Conservation (phyloP, 1,284 basidiomycete species). For the Trichosporon sp. region DNA sequence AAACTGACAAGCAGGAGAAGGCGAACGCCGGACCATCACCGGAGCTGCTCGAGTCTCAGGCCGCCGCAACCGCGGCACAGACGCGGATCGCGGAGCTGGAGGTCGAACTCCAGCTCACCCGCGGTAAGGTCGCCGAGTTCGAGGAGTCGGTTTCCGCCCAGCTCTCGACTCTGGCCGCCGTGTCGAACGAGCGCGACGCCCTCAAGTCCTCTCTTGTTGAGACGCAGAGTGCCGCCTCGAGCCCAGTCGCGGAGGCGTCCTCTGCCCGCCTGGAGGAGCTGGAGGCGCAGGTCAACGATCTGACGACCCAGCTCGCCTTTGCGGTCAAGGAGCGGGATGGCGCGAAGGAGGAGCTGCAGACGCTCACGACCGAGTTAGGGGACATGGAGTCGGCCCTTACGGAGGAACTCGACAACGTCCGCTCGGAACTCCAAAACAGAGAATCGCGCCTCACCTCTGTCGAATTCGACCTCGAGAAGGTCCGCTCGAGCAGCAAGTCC, state of each 20-base stretch:
- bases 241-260: background rate
- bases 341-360: background rate
- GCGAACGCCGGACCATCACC: background rate
- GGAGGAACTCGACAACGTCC: conserved; percentile 17
- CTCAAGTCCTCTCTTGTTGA: background rate
- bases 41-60: conserved; percentile 4
- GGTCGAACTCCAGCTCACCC: conserved; percentile 3
- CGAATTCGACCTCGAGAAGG: background rate
- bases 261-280: background rate
- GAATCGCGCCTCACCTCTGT: background rate
- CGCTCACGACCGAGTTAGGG: conserved; percentile 9
- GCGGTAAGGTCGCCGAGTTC: conserved; percentile 1
- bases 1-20: background rate
- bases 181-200: conserved; percentile 6
- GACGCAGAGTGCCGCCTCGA: background rate
- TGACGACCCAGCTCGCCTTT: background rate
- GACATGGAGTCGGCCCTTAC: conserved; percentile 17
- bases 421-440: conserved; percentile 19
- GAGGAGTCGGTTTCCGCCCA: background rate
- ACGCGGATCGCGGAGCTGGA: conserved; percentile 7
- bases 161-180: background rate
- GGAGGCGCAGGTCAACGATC: background rate
- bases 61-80: background rate
- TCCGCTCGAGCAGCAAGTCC: background rate
- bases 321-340: background rate